Base-by-base conservation (phyloP, 106 monocot genomes). In the Xerophyta viscosa region DNA sequence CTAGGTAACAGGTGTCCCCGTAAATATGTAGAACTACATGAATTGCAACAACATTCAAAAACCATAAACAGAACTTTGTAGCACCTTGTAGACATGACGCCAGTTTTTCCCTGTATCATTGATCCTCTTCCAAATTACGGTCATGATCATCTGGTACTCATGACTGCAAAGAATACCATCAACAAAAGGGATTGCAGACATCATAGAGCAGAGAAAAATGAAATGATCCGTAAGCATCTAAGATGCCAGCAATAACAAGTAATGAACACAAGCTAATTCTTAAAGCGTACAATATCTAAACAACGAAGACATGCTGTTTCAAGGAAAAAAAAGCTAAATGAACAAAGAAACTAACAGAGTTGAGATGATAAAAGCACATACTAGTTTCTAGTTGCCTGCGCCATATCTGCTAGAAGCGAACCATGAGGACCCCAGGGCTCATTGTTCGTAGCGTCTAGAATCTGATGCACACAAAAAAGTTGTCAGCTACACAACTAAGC, bases 381-480 rank as follows among this genome's bases (percentile, higher is more conserved):
- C 94, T 88, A 66, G 56, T 89, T 96, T 30, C 73, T 68, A 12
- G 94, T 73, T 15, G 94, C 85, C 24, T 96, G 81, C 54, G 94
- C 81, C 61, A 96, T 81, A 68, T 96, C 94, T 15, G 88, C 81
- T 67, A 96, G 52, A 76, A 68, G 75, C 25, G 88, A 66, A 33
- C 94, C 94, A 76, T 96, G 94, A 55, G 94, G 94, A 14, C 94
- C 94, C 88, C 94, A 96, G 33, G 88, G 84, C 29, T 96, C 94
- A 65, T 96, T 88, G 76, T 84, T 96, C 29, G 94, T 96, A 41
- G 85, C 94, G 71, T 96, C 94, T 48, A 96, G 88, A 76, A 96
- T 78, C 94, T 96, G 64, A 66, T 52, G 44, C 17, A 52, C 10
- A 19, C 47, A 31, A 11, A 44, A 3, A 39, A 3, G 39, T 15